These are phyloP conservation scores for Melanomma pulvis-pyrius DNA, from an alignment of 495 filamentous ascomycete species.

Conservation along the genomic window DNA sequence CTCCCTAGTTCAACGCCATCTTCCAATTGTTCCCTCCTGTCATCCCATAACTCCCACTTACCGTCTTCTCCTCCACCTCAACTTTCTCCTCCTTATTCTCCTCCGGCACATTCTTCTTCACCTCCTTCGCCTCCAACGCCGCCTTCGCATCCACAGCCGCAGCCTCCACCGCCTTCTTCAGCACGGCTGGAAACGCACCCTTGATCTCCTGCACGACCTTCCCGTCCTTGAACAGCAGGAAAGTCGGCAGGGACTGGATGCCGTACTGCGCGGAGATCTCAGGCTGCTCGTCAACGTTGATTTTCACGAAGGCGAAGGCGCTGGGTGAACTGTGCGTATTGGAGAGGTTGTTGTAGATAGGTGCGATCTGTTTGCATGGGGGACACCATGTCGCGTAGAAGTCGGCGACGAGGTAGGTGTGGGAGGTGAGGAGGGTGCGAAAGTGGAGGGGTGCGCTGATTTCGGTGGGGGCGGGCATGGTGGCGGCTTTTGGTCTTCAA, in stretches of 20 bases:
- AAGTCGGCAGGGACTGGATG: conserved; percentile 39
- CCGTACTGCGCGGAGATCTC: conserved; percentile 32
- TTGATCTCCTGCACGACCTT: conserved; percentile 26
- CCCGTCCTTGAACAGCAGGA: conserved; percentile 38
- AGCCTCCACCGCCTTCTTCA: conserved; percentile 28
- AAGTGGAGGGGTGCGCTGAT: conserved; percentile 34
- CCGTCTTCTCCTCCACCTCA: conserved; percentile 32
- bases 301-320: conserved; percentile 37
- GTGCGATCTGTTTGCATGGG: conserved; percentile 40
- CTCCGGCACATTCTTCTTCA: neutral
- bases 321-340: conserved; percentile 5
- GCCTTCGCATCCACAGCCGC: conserved; percentile 12
- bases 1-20: conserved; percentile 21
- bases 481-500: neutral
- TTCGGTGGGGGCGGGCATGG: conserved; percentile 21
- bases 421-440: conserved; percentile 27
- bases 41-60: conserved; percentile 40
- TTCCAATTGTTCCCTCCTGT: conserved; percentile 29
- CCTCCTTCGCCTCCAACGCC: neutral
- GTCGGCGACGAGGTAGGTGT: conserved; percentile 37
- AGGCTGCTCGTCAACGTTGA: conserved; percentile 35
- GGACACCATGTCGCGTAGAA: conserved; percentile 42
- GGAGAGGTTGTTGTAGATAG: conserved; percentile 36
- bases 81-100: conserved; percentile 5
- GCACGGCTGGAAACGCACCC: conserved; percentile 30